phyloP scores from a whole-genome alignment of 129 eudicot genomes.

The Arctium lappa region DNA sequence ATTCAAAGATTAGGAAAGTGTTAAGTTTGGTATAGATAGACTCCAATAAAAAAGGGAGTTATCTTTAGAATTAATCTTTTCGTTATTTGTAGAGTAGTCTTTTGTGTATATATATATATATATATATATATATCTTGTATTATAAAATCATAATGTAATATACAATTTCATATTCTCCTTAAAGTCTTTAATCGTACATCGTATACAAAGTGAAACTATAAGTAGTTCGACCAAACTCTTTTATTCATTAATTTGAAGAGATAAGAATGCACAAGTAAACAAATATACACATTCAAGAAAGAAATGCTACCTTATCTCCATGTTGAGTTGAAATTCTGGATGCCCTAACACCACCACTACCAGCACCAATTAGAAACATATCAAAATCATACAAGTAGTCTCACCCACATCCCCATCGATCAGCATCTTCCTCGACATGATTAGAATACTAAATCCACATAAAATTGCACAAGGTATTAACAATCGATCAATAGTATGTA shows the following conservation, averaged over 20 bases:
- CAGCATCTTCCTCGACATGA: conserved; percentile 76
- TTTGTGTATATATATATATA: too few relatives aligned
- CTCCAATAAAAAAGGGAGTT: too few relatives aligned
- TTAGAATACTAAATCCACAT: conserved; percentile 24
- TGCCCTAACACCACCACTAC: conserved; percentile 93
- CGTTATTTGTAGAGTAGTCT: too few relatives aligned
- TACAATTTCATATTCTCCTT: too few relatives aligned
- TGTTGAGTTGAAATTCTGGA: conserved; percentile 80
- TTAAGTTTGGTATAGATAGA: too few relatives aligned
- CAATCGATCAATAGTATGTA: background rate
- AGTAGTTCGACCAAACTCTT: background rate
- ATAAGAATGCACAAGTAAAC: background rate
- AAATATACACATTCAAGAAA: background rate
- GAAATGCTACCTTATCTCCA: conserved; percentile 82
- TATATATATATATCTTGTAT: too few relatives aligned
- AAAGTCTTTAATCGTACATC: too few relatives aligned
- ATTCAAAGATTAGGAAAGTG: too few relatives aligned
- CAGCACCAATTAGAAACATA: conserved; percentile 95
- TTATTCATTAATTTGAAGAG: background rate
- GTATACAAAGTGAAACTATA: too few relatives aligned
- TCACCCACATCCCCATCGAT: conserved; percentile 61
- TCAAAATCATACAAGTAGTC: conserved; percentile 61
- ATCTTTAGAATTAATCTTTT: too few relatives aligned
- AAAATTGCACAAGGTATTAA: conserved; percentile 8
- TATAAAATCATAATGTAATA: too few relatives aligned